Evolutionary conservation across 306 rosid genomes (phyloP).

Genomic region (Sophora flavescens): DNA sequence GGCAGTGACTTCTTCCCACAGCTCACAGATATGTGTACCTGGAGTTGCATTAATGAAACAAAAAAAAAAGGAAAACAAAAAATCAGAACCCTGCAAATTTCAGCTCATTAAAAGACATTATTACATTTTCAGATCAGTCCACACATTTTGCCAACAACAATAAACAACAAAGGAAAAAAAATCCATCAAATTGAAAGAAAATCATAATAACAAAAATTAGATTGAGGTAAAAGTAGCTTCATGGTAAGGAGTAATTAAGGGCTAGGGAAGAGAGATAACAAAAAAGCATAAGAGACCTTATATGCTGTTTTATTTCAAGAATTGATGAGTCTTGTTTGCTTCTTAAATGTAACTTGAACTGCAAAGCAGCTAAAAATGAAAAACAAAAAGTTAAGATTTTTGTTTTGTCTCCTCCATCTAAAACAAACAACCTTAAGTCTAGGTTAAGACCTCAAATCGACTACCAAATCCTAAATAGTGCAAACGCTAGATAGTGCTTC

Average conservation of each 20-base stretch:
- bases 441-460: constrained; percentile 20
- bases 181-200: constrained; percentile 1
- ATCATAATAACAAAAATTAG: not conserved
- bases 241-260: not conserved
- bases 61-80: constrained; percentile 34
- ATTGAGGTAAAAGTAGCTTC: not conserved
- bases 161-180: not conserved
- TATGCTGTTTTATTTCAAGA: constrained; percentile 33
- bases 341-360: constrained; percentile 35
- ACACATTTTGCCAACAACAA: constrained; percentile 16
- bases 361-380: not conserved
- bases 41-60: constrained; percentile 48
- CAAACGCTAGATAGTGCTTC: too few relatives aligned
- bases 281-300: constrained; percentile 8
- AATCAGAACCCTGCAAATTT: constrained; percentile 41
- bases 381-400: not conserved
- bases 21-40: constrained; percentile 65
- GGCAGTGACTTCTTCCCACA: constrained; percentile 32
- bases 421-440: constrained; percentile 13
- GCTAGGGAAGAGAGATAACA: not conserved
- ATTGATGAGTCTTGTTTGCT: constrained; percentile 29
- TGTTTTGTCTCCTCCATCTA: not conserved
- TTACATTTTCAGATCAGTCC: constrained; percentile 46
- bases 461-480: constrained; percentile 1
- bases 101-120: constrained; percentile 33